A percentile compares a stretch with the other conserved stretches of the same genome.
These are phyloP conservation scores for Talaromyces liani DNA, from an alignment of 495 filamentous ascomycete genomes.

Conservation along the genomic window DNA sequence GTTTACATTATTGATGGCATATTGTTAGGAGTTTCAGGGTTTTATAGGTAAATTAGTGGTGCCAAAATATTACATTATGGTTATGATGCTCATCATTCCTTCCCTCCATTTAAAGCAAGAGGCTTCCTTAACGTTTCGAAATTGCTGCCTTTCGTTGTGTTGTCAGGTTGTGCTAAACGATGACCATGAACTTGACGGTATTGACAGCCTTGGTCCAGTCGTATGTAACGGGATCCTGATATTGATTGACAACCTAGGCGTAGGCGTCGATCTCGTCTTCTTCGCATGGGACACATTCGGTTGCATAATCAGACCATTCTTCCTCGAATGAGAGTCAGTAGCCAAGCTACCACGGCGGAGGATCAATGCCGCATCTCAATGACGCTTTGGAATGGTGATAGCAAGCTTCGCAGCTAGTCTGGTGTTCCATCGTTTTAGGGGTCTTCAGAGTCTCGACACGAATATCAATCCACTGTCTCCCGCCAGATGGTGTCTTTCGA, in stretches of 20 bases:
- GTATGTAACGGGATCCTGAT: neutral
- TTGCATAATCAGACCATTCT: neutral
- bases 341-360: neutral
- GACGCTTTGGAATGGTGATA: neutral
- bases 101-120: too few relatives aligned
- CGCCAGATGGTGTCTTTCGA: too few relatives aligned
- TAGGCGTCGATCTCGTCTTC: too few relatives aligned
- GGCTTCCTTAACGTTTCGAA: too few relatives aligned
- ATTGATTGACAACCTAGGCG: too few relatives aligned
- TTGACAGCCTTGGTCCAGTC: neutral
- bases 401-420: neutral
- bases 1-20: neutral
- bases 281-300: neutral
- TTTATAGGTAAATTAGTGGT: neutral
- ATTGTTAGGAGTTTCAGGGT: neutral
- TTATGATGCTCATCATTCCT: too few relatives aligned
- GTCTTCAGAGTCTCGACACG: too few relatives aligned
- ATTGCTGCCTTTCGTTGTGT: too few relatives aligned
- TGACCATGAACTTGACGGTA: too few relatives aligned
- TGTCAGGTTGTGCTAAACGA: too few relatives aligned
- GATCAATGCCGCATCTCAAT: neutral
- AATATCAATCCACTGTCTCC: too few relatives aligned
- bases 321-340: neutral
- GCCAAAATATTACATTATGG: neutral
- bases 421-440: neutral